Conservation (phyloP, 73 alveolate genomes). For the Strombidium stylifer region DNA sequence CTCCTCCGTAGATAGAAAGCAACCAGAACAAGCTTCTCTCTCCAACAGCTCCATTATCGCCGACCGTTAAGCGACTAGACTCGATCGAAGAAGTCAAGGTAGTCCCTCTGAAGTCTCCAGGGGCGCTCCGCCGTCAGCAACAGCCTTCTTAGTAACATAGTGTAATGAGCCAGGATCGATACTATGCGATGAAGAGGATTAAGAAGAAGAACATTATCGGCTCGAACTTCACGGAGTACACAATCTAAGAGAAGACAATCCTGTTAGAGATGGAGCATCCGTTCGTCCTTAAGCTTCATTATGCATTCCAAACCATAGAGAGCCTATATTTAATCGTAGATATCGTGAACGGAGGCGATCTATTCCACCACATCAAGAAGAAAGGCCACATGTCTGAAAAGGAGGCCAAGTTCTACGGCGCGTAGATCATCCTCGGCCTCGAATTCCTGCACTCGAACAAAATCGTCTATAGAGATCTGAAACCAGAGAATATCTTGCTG, state of each 20-base stretch:
- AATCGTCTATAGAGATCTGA: slow-evolving; percentile 72
- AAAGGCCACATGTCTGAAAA: slow-evolving; percentile 27
- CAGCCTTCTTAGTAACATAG: too few relatives aligned
- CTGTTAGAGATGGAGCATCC: slow-evolving; percentile 48
- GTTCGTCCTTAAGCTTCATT: slow-evolving; percentile 52
- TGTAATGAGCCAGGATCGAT: slow-evolving; percentile 3
- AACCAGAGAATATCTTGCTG: slow-evolving; percentile 39
- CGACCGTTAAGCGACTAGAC: too few relatives aligned
- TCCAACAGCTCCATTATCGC: too few relatives aligned
- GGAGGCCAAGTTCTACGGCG: slow-evolving; percentile 53
- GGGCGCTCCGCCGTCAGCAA: too few relatives aligned
- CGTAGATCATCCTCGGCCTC: slow-evolving; percentile 55
- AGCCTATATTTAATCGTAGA: slow-evolving; percentile 59
- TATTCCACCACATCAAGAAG: slow-evolving; percentile 40
- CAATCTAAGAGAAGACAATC: slow-evolving; percentile 24
- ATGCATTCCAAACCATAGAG: slow-evolving; percentile 48
- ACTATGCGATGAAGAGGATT: slow-evolving; percentile 71
- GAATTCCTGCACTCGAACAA: slow-evolving; percentile 63
- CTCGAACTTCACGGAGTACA: not conserved
- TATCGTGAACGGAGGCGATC: slow-evolving; percentile 68
- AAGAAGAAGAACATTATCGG: slow-evolving; percentile 83
- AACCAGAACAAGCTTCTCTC: too few relatives aligned
- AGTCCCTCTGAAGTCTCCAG: too few relatives aligned
- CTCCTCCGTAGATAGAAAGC: too few relatives aligned
- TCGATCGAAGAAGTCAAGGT: too few relatives aligned